Base-by-base conservation (phyloP, 176 grass and related monocot genomes). In the Tuctoria greenei region DNA sequence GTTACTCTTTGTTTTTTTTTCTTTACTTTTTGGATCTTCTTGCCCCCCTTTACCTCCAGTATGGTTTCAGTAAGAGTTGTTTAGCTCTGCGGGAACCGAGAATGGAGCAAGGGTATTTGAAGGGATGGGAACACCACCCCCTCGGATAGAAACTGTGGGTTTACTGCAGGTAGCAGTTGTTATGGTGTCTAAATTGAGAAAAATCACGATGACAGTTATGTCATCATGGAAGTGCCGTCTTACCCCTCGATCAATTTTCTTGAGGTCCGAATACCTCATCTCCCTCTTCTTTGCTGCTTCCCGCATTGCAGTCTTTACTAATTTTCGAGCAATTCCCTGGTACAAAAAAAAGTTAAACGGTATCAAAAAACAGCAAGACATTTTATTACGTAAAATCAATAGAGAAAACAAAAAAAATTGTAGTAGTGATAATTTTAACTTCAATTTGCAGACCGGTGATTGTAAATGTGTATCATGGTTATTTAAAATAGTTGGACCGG, bases 211-310 rank as follows among this genome's bases (percentile, higher is more conserved):
- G 0, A 96, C 86, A 0, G 93, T 96, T 75, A 92, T 96, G 38
- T 96, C 93, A 71, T 96, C 89, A 6, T 96, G 93, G 59, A 96
- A 96, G 69, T 96, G 89, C 66, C 93, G 80, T 45, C 93, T 76
- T 47, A 96, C 86, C 5, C 93, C 93, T 54, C 86, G 86, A 59
- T 90, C 81, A 16, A 96, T 92, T 84, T 96, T 92, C 79, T 96
- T 92, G 47, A 96, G 86, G 70, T 96, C 93, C 40, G 89, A 96
- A 85, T 92, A 96, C 52, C 89, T 84, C 83, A 96, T 96, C 80
- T 96, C 93, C 77, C 93, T 92, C 69, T 96, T 96, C 72, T 96
- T 96, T 4, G 93, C 93, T 57, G 93, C 93, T 64, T 85, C 78
- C 71, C 83, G 89, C 78, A 96, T 71, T 71, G 93, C 93, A 40